phyloP scores from a whole-genome alignment of 75 land plant species.

The Azolla pinnata region DNA sequence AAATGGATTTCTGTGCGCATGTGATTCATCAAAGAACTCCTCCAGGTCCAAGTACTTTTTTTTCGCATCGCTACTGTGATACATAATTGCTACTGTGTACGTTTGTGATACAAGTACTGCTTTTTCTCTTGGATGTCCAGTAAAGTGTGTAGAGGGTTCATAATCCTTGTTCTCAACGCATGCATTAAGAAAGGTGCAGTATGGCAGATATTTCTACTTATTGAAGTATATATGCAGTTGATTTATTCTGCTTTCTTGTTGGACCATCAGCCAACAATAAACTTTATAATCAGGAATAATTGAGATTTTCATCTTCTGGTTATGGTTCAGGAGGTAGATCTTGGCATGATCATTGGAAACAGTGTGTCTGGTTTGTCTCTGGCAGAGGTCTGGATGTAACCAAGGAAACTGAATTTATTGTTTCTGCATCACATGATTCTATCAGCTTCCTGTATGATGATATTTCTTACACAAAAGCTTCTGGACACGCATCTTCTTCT shows the following conservation, averaged over 20 bases:
- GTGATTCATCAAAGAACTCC: no score
- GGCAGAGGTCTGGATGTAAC: slow-evolving; percentile 38
- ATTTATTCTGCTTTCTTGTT: no score
- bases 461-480: slow-evolving; percentile 6
- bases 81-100: not conserved
- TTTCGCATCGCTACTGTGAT: no score
- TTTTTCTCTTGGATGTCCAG: not conserved
- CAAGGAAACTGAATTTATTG: slow-evolving; percentile 29
- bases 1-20: no score
- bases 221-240: no score
- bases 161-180: no score
- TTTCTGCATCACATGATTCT: slow-evolving; percentile 54
- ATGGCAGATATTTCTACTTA: no score
- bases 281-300: not conserved
- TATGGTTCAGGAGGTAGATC: slow-evolving; percentile 9
- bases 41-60: no score
- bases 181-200: no score
- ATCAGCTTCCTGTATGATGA: slow-evolving; percentile 50
- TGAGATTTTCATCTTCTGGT: not conserved
- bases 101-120: not conserved
- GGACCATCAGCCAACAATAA: not conserved
- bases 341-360: slow-evolving; percentile 98
- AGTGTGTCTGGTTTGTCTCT: slow-evolving; percentile 76
- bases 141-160: no score
- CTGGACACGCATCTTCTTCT: no score